Evolutionary conservation across 192 early-diverging fungal genomes (phyloP).

Genomic region (Helicostylum pulchrum): DNA sequence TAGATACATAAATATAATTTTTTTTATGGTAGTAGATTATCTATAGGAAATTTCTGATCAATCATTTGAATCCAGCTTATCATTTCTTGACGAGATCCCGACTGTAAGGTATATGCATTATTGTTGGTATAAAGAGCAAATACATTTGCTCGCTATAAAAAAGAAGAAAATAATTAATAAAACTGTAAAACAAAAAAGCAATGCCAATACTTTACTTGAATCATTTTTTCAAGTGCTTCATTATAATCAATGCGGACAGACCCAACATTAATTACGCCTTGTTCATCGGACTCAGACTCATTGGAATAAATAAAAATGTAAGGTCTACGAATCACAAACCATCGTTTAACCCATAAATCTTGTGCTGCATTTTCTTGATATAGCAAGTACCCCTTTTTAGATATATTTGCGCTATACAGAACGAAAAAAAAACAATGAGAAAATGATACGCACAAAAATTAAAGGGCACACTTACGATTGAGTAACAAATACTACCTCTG

Average conservation of each 20-base stretch:
- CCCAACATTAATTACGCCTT: constrained; percentile 71
- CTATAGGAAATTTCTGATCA: constrained; percentile 40
- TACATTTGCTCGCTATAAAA: constrained; percentile 49
- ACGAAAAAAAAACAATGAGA: neutral
- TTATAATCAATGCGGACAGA: constrained; percentile 67
- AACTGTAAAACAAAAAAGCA: neutral
- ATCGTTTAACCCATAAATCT: constrained; percentile 70
- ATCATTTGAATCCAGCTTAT: constrained; percentile 58
- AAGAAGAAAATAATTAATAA: constrained; percentile 1
- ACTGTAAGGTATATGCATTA: constrained; percentile 65
- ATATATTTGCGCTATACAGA: constrained; percentile 43
- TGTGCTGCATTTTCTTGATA: constrained; percentile 50
- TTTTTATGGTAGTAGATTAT: constrained; percentile 3
- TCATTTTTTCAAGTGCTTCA: constrained; percentile 53
- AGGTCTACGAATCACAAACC: constrained; percentile 80
- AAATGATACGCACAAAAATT: neutral
- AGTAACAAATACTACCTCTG: constrained; percentile 41
- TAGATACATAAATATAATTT: too few species aligned
- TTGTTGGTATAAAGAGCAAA: constrained; percentile 71
- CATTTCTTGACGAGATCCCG: constrained; percentile 60
- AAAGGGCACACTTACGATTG: constrained; percentile 35
- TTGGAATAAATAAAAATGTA: constrained; percentile 76
- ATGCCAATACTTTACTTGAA: constrained; percentile 55
- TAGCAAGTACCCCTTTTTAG: constrained; percentile 54
- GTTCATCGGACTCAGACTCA: constrained; percentile 57